Evolutionary conservation across 164 flowering plant genomes (phyloP).

Genomic region (Chimonanthus salicifolius): DNA sequence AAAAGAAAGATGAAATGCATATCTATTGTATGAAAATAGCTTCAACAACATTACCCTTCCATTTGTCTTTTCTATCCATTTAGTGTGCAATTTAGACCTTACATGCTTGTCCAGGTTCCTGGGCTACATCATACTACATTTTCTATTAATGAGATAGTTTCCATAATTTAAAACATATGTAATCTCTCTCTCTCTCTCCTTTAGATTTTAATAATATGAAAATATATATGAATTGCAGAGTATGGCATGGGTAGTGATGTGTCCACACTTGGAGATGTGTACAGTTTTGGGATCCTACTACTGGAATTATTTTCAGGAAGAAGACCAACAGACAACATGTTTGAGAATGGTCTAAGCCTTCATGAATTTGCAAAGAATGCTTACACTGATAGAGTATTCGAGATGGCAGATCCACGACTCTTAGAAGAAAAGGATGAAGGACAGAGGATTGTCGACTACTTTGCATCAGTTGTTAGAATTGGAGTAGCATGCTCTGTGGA

Average conservation of each 20-base stretch:
- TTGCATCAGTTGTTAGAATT: background rate
- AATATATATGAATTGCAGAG: background rate
- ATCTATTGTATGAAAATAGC: no score
- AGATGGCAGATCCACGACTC: background rate
- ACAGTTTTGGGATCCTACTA: background rate
- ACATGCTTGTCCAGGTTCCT: background rate
- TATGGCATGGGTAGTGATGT: background rate
- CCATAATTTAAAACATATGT: background rate
- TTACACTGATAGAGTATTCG: background rate
- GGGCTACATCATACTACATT: background rate
- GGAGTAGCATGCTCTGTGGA: background rate
- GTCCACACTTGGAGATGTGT: background rate
- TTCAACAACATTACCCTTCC: background rate
- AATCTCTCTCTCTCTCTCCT: background rate
- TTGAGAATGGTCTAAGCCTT: background rate
- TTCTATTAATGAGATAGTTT: background rate
- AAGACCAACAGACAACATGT: background rate
- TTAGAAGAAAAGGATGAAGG: background rate
- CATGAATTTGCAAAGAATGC: background rate
- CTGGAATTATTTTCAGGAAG: background rate
- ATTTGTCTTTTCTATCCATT: background rate
- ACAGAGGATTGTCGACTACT: background rate
- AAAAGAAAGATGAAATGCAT: background rate
- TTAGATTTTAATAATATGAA: background rate
- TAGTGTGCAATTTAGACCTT: no score